Conservation (phyloP, 805 yeast species). For the Yamadazyma nakazawae region DNA sequence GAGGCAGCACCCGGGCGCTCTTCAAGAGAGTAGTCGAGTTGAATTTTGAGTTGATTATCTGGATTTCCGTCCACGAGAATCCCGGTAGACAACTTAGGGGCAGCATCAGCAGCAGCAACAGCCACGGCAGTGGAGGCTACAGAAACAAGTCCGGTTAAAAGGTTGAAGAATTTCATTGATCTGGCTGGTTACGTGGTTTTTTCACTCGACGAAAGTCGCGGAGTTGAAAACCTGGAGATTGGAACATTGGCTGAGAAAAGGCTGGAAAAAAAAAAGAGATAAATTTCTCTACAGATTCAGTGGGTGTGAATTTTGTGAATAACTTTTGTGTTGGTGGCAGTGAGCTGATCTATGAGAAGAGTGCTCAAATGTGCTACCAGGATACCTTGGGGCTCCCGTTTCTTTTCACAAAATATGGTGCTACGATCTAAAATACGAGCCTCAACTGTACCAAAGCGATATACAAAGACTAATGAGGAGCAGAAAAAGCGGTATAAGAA, state of each 20-base stretch:
- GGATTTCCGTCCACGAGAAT: conserved; percentile 1
- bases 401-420: not conserved
- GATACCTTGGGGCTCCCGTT: not conserved
- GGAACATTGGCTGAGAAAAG: not conserved
- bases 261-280: not conserved
- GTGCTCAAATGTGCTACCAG: not conserved
- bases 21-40: conserved; percentile 41
- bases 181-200: not conserved
- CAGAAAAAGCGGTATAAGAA: conserved; percentile 4
- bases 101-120: conserved; percentile 7
- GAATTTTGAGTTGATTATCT: conserved; percentile 4
- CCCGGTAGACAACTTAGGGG: conserved; percentile 1
- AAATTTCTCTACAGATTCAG: not conserved
- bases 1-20: conserved; percentile 40
- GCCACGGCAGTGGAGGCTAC: conserved; percentile 2
- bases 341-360: not conserved
- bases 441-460: not conserved
- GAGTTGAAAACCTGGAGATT: not conserved
- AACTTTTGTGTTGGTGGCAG: not conserved
- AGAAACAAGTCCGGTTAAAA: conserved; percentile 13
- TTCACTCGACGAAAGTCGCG: conserved; percentile 1
- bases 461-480: not conserved
- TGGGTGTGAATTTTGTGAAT: not conserved
- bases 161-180: conserved; percentile 16
- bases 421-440: not conserved